A percentile compares a stretch with the other conserved stretches of the same genome.
phyloP scores from a whole-genome alignment of 352 stramenopile species.

The Globisporangium nunn region DNA sequence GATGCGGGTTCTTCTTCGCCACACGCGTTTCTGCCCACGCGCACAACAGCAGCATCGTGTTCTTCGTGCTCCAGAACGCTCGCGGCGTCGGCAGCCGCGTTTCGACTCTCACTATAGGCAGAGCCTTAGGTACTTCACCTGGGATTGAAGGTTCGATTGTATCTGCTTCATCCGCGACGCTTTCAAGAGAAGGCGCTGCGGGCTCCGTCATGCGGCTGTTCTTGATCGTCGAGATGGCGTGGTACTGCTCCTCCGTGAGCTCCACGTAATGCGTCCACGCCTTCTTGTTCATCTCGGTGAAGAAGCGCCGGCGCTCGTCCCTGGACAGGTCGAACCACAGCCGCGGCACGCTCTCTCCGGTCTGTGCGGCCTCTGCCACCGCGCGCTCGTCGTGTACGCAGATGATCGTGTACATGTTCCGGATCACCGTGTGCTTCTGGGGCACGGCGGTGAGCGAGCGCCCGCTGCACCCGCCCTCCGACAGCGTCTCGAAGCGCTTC shows the following conservation, averaged over 20 bases:
- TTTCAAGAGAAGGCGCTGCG: too few species aligned
- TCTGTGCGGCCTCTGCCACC: not conserved
- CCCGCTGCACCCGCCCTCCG: not conserved
- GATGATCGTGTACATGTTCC: conserved; percentile 3
- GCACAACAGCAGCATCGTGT: not conserved
- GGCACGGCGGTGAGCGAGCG: not conserved
- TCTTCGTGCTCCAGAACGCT: not conserved
- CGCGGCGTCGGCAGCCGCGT: not conserved
- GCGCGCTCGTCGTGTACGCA: conserved; percentile 1
- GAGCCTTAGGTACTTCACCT: not conserved
- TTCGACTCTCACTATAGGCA: not conserved
- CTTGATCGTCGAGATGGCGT: conserved; percentile 1
- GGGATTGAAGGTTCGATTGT: not conserved
- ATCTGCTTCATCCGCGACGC: not conserved
- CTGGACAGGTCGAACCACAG: conserved; percentile 1
- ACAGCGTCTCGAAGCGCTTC: not conserved
- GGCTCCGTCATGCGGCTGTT: not conserved
- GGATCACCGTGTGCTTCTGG: conserved; percentile 2
- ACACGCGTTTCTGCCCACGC: not conserved
- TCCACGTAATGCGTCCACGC: conserved; percentile 1
- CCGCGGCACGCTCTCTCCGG: not conserved
- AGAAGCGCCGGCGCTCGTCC: conserved; percentile 1
- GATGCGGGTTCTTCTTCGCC: not conserved
- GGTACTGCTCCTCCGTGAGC: conserved; percentile 1
- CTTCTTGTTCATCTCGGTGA: conserved; percentile 1